These are phyloP conservation scores for Jackrogersella multiformis DNA, from an alignment of 495 filamentous ascomycete genomes.

Conservation along the genomic window DNA sequence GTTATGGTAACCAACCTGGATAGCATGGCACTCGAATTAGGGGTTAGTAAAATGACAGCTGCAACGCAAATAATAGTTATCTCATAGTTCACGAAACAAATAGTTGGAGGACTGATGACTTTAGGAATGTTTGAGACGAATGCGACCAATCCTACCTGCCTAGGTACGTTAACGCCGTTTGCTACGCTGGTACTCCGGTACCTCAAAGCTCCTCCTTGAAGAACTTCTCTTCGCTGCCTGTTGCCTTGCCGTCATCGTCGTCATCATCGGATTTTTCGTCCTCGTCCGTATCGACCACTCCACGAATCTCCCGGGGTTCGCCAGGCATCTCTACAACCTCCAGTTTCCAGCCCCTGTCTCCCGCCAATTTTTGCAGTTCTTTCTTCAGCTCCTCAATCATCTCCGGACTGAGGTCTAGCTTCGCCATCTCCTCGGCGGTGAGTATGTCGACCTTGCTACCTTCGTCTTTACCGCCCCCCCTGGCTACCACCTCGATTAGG, in stretches of 20 bases:
- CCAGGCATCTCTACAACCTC: constrained; percentile 58
- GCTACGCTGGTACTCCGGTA: constrained; percentile 22
- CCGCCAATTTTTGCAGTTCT: constrained; percentile 61
- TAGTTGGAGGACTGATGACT: background rate
- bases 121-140: constrained; percentile 10
- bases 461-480: constrained; percentile 57
- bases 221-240: constrained; percentile 58
- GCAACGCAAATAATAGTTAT: no score
- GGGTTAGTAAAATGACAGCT: no score
- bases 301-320: constrained; percentile 52
- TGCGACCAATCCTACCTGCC: constrained; percentile 20
- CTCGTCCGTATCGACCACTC: constrained; percentile 55
- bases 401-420: constrained; percentile 73
- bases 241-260: constrained; percentile 42
- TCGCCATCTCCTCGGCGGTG: constrained; percentile 69
- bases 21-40: no score
- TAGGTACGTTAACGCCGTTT: constrained; percentile 36
- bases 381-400: constrained; percentile 71
- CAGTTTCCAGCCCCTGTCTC: constrained; percentile 65
- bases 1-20: background rate
- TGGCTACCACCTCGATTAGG: constrained; percentile 50
- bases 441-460: constrained; percentile 65
- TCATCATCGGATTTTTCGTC: constrained; percentile 54
- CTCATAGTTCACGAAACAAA: background rate
- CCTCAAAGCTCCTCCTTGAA: constrained; percentile 58